Percentiles rank a stretch among this genome's conserved stretches.
phyloP scores from a whole-genome alignment of 768 basidiomycete species.

The Rhizopogon salebrosus region DNA sequence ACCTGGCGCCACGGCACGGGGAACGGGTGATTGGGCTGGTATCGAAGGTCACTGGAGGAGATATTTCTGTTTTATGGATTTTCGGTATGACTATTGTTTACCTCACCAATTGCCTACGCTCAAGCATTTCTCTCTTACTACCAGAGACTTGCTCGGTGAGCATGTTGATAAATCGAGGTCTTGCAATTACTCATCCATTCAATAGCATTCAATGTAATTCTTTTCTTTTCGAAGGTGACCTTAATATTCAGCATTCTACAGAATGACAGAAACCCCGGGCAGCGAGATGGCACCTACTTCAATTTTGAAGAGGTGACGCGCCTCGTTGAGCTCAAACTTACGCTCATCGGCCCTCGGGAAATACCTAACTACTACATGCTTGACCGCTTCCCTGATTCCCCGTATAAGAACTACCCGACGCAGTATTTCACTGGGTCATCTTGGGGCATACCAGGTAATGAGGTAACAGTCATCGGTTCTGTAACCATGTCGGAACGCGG shows the following conservation, averaged over 20 bases:
- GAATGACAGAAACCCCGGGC: constrained; percentile 21
- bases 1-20: constrained; percentile 30
- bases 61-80: constrained; percentile 77
- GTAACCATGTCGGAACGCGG: constrained; percentile 45
- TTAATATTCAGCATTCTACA: constrained; percentile 7
- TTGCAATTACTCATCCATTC: not conserved
- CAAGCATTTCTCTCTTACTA: not conserved
- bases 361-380: constrained; percentile 15
- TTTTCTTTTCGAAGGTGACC: not conserved
- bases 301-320: constrained; percentile 64
- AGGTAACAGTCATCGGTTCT: constrained; percentile 43
- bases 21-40: constrained; percentile 62
- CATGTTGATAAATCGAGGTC: not conserved
- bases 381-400: constrained; percentile 17
- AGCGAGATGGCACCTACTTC: constrained; percentile 37
- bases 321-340: constrained; percentile 52
- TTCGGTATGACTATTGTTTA: constrained; percentile 40
- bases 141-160: constrained; percentile 23
- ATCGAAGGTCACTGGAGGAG: constrained; percentile 72
- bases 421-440: constrained; percentile 46
- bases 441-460: constrained; percentile 35
- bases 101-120: constrained; percentile 38
- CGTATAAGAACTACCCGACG: constrained; percentile 31
- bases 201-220: constrained; percentile 49
- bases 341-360: constrained; percentile 32